These are phyloP conservation scores for Candida ortonii DNA, from an alignment of 805 yeast species.

Conservation along the genomic window DNA sequence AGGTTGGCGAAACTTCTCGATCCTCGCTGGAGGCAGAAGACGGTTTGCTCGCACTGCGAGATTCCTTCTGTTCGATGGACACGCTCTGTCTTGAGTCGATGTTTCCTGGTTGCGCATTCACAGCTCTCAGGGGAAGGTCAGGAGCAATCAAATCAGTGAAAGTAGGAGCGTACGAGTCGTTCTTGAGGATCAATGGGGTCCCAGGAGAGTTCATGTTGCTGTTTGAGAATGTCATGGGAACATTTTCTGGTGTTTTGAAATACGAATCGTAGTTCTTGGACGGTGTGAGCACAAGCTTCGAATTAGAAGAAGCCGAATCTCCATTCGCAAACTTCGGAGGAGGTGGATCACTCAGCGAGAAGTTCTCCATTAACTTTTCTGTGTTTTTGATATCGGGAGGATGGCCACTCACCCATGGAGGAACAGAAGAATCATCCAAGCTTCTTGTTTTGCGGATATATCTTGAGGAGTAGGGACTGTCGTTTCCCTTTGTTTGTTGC, in stretches of 20 bases:
- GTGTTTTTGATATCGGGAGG: no score
- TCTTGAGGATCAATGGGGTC: conserved; percentile 22
- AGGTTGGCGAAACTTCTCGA: conserved; percentile 9
- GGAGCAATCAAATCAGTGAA: conserved; percentile 20
- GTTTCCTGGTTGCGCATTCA: no score
- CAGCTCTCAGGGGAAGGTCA: conserved; percentile 11
- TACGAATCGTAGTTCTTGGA: conserved; percentile 20
- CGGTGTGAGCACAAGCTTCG: conserved; percentile 12
- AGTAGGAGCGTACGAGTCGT: conserved; percentile 20
- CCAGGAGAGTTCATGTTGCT: conserved; percentile 24
- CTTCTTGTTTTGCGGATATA: conserved; percentile 27
- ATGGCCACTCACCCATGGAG: no score
- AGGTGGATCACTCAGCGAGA: conserved; percentile 11
- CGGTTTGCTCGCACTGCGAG: not conserved
- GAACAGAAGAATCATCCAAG: conserved; percentile 17
- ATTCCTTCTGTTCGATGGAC: not conserved
- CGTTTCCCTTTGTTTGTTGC: conserved; percentile 2
- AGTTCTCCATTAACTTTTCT: no score
- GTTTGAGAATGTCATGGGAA: conserved; percentile 6
- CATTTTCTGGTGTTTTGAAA: conserved; percentile 11
- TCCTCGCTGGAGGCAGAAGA: conserved; percentile 4
- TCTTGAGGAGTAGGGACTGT: conserved; percentile 17
- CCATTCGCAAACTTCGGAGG: conserved; percentile 1
- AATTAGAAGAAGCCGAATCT: not conserved
- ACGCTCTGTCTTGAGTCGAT: conserved; percentile 1